Conservation (phyloP, 805 yeast species). For the Candida odintsovae region DNA sequence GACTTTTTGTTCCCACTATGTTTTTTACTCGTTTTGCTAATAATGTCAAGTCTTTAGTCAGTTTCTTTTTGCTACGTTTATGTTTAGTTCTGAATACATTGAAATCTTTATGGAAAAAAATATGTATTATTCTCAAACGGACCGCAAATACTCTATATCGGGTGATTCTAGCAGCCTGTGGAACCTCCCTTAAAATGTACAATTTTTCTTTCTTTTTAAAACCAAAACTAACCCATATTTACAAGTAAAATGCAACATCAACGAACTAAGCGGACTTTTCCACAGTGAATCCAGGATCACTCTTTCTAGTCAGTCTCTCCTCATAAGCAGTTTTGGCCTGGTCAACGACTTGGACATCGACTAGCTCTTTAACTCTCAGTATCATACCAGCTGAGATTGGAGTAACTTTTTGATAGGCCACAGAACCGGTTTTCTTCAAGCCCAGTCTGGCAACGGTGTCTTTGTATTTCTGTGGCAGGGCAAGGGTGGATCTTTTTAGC, state of each 20-base stretch:
- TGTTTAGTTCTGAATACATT: background rate
- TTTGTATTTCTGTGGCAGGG: conserved; percentile 65
- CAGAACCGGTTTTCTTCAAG: conserved; percentile 64
- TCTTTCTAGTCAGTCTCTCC: conserved; percentile 48
- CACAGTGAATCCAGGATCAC: conserved; percentile 56
- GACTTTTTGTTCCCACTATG: too few relatives aligned
- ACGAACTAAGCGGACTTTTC: conserved; percentile 16
- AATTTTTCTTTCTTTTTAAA: background rate
- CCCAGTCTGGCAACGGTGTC: conserved; percentile 70
- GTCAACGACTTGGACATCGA: conserved; percentile 70
- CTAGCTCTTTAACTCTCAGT: conserved; percentile 77
- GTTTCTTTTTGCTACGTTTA: background rate
- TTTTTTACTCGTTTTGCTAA: background rate
- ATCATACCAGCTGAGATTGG: conserved; percentile 84
- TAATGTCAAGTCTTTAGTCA: background rate
- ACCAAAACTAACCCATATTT: background rate
- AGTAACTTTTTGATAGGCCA: conserved; percentile 64
- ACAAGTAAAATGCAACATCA: background rate
- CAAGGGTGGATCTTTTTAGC: conserved; percentile 78
- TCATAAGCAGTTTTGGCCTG: conserved; percentile 43
- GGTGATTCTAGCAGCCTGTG: conserved; percentile 1
- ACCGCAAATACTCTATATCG: background rate
- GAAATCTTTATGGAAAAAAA: background rate
- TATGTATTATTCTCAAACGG: background rate
- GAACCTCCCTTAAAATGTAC: too few relatives aligned